A percentile compares a stretch with the other conserved stretches of the same genome.
phyloP scores from a whole-genome alignment of 2,329 filamentous ascomycete species.

The Eurotiales sp. region DNA sequence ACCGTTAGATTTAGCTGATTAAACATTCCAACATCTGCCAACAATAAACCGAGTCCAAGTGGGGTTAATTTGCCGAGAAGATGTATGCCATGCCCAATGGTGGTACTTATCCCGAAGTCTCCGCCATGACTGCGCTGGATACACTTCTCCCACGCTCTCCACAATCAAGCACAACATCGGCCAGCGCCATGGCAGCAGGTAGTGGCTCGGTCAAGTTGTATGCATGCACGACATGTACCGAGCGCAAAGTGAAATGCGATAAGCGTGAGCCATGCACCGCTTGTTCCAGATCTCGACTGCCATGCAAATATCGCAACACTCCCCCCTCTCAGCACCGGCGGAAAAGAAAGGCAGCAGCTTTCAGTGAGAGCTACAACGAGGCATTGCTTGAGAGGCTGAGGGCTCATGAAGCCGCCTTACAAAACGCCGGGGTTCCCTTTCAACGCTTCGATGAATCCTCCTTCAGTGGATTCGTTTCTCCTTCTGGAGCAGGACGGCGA shows the following conservation, averaged over 20 bases:
- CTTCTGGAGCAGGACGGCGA: background rate
- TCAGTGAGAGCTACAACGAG: background rate
- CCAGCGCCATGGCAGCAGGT: too few species aligned
- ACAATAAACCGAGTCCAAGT: too few species aligned
- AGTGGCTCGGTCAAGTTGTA: background rate
- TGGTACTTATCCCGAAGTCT: too few species aligned
- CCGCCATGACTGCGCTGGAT: too few species aligned
- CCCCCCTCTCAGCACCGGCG: background rate
- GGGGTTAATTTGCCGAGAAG: too few species aligned
- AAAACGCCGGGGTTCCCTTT: background rate
- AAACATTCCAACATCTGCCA: too few species aligned
- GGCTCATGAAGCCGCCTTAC: background rate
- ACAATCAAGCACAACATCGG: too few species aligned
- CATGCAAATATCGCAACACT: conserved; percentile 4
- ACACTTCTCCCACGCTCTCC: too few species aligned
- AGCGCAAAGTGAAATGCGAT: conserved; percentile 5
- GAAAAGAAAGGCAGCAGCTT: background rate
- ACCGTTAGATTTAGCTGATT: too few species aligned
- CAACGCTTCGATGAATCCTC: background rate
- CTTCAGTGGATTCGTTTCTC: too few species aligned
- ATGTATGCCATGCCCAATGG: too few species aligned
- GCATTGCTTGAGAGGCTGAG: background rate
- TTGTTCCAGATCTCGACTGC: background rate
- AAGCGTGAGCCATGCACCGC: conserved; percentile 1
- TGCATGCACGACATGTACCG: background rate